Evolutionary conservation across 73 alveolate genomes (phyloP).

Genomic region (Durusdinium trenchii): DNA sequence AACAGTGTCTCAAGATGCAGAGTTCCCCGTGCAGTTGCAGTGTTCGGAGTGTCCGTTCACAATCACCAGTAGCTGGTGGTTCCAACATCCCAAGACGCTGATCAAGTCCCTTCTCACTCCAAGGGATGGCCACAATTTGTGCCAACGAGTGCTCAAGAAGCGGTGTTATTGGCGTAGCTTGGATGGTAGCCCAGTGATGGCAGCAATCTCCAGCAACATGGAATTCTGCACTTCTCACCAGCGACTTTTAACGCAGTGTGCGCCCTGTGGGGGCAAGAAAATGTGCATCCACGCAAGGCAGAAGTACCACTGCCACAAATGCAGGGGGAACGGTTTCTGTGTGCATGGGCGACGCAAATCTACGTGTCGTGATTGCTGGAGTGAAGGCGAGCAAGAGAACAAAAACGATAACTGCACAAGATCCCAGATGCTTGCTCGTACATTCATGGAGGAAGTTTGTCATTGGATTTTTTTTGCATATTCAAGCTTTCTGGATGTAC

Average conservation of each 20-base stretch:
- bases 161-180: slow-evolving; percentile 18
- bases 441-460: too few species aligned
- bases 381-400: too few species aligned
- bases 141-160: slow-evolving; percentile 6
- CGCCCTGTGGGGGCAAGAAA: slow-evolving; percentile 54
- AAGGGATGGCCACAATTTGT: slow-evolving; percentile 5
- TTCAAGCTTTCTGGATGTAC: too few species aligned
- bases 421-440: too few species aligned
- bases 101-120: slow-evolving; percentile 9
- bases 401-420: too few species aligned
- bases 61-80: slow-evolving; percentile 15
- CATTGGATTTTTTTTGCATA: too few species aligned
- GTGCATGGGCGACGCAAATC: slow-evolving; percentile 31
- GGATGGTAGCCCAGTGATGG: slow-evolving; percentile 30
- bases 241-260: slow-evolving; percentile 36
- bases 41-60: slow-evolving; percentile 18
- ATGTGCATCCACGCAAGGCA: slow-evolving; percentile 46
- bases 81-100: slow-evolving; percentile 37
- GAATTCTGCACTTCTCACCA: slow-evolving; percentile 29
- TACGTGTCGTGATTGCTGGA: too few species aligned
- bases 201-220: slow-evolving; percentile 51
- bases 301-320: slow-evolving; percentile 33
- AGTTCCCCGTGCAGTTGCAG: neutral
- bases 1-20: slow-evolving; percentile 23
- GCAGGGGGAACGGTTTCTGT: slow-evolving; percentile 49